phyloP scores from a whole-genome alignment of 2,329 filamentous ascomycete genomes.

The Aspergillus persii region DNA sequence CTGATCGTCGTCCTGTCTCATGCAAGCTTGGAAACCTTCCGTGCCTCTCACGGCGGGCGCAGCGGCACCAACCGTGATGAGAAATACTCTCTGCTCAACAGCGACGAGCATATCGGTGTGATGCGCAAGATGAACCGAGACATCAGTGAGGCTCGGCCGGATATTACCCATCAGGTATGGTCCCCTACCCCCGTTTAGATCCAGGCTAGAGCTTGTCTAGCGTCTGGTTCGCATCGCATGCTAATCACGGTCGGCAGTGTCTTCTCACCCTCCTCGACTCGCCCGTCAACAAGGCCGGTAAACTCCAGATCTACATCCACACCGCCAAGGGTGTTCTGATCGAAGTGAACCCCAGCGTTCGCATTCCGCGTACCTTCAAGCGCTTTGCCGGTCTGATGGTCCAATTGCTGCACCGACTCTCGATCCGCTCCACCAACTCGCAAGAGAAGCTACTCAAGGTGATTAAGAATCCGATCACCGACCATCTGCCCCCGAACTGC shows the following conservation, averaged over 20 bases:
- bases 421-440: slow-evolving; percentile 93
- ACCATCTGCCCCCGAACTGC: slow-evolving; percentile 94
- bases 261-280: slow-evolving; percentile 95
- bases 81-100: slow-evolving; percentile 97
- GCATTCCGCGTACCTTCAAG: slow-evolving; percentile 97
- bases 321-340: slow-evolving; percentile 97
- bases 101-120: slow-evolving; percentile 97
- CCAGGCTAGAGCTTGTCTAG: not conserved
- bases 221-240: slow-evolving; percentile 5
- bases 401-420: slow-evolving; percentile 89
- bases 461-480: slow-evolving; percentile 96
- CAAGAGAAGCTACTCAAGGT: slow-evolving; percentile 97
- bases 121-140: slow-evolving; percentile 99
- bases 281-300: slow-evolving; percentile 96
- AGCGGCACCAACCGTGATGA: slow-evolving; percentile 71
- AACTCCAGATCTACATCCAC: slow-evolving; percentile 97
- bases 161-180: slow-evolving; percentile 96
- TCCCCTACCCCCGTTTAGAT: slow-evolving; percentile 6
- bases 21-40: slow-evolving; percentile 96
- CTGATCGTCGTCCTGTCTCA: slow-evolving; percentile 96
- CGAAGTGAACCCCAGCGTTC: slow-evolving; percentile 95
- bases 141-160: slow-evolving; percentile 94
- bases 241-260: slow-evolving; percentile 59
- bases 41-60: slow-evolving; percentile 72
- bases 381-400: slow-evolving; percentile 99